phyloP scores from a whole-genome alignment of 306 rosid species.

The Inga leiocalycina region DNA sequence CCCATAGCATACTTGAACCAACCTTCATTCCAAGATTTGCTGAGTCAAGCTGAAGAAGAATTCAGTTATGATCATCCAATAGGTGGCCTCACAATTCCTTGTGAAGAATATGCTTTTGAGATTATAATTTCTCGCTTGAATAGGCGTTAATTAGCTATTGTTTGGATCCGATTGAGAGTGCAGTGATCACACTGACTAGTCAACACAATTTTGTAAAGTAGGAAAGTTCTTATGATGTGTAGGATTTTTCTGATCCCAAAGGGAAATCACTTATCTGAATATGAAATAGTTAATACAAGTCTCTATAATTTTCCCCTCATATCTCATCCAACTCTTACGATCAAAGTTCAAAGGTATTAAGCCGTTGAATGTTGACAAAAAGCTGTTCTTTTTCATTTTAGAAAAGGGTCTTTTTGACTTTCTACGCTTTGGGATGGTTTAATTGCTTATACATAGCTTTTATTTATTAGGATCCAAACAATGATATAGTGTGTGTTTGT shows the following conservation, averaged over 20 bases:
- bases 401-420: not conserved
- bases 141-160: not conserved
- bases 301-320: not conserved
- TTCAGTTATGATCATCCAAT: slow-evolving; percentile 54
- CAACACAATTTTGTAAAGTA: slow-evolving; percentile 19
- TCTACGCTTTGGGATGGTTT: not conserved
- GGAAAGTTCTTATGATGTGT: not conserved
- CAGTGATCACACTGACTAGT: not conserved
- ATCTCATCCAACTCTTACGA: not conserved
- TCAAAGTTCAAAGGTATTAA: not conserved
- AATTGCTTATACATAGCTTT: not conserved
- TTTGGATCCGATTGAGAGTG: not conserved
- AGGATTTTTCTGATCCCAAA: not conserved
- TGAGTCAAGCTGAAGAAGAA: slow-evolving; percentile 40
- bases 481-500: too few relatives aligned
- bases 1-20: slow-evolving; percentile 43
- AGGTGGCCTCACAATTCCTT: slow-evolving; percentile 56
- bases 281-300: not conserved
- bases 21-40: slow-evolving; percentile 36
- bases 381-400: not conserved
- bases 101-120: slow-evolving; percentile 31
- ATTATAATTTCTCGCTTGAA: slow-evolving; percentile 32
- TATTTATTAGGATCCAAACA: not conserved
- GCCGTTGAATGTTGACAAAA: not conserved
- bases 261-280: not conserved